A percentile compares a stretch with the other conserved stretches of the same genome.
Conservation (phyloP, 2,329 filamentous ascomycete genomes). For the Plenodomus lindquistii region DNA sequence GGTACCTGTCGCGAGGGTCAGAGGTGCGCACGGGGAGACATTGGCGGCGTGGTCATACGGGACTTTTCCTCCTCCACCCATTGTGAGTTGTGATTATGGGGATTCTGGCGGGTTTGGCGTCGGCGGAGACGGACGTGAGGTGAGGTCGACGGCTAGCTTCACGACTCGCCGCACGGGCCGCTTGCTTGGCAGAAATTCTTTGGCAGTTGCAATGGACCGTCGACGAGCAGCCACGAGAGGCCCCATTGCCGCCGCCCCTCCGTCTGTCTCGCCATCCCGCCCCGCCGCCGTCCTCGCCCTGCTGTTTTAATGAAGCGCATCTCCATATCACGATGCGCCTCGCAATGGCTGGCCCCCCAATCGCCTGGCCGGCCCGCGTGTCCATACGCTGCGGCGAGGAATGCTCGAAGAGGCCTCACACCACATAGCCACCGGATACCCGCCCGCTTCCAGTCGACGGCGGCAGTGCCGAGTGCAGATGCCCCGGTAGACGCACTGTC, state of each 20-base stretch:
- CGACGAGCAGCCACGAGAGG: slow-evolving; percentile 30
- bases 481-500: neutral
- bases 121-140: slow-evolving; percentile 13
- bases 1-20: slow-evolving; percentile 67
- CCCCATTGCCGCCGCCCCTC: slow-evolving; percentile 25
- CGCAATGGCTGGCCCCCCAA: slow-evolving; percentile 58
- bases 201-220: slow-evolving; percentile 27
- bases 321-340: slow-evolving; percentile 63
- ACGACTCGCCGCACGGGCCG: slow-evolving; percentile 14
- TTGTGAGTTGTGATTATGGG: slow-evolving; percentile 63
- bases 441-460: slow-evolving; percentile 25
- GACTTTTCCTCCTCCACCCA: slow-evolving; percentile 69
- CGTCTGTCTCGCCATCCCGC: slow-evolving; percentile 14
- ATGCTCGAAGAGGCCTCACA: slow-evolving; percentile 26
- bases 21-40: slow-evolving; percentile 10
- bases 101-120: slow-evolving; percentile 16
- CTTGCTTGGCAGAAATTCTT: slow-evolving; percentile 42
- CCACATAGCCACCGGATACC: slow-evolving; percentile 38
- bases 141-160: slow-evolving; percentile 21
- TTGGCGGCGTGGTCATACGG: slow-evolving; percentile 53
- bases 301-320: slow-evolving; percentile 61
- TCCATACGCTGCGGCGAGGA: slow-evolving; percentile 30
- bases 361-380: slow-evolving; percentile 50
- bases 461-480: neutral
- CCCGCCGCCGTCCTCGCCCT: slow-evolving; percentile 5